Evolutionary conservation across 257 asterid species (phyloP).

Genomic region (Solanum chaucha): DNA sequence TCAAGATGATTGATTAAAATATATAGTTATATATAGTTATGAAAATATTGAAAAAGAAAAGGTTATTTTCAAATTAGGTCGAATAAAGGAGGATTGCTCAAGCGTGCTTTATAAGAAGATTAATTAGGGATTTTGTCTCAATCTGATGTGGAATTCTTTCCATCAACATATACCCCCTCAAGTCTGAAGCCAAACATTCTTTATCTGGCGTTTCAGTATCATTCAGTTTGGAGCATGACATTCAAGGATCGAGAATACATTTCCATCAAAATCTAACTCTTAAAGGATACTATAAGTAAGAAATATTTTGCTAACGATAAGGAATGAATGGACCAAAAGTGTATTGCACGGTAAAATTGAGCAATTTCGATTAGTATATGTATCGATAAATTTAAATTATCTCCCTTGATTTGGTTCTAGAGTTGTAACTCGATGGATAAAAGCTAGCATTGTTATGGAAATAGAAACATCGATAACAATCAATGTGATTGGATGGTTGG

Average conservation of each 20-base stretch:
- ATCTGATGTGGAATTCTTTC: not conserved
- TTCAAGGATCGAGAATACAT: not conserved
- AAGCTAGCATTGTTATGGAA: too few species aligned
- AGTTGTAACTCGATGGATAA: too few species aligned
- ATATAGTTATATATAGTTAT: too few species aligned
- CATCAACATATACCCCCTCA: not conserved
- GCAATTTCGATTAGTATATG: not conserved
- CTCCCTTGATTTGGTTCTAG: too few species aligned
- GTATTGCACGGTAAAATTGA: not conserved
- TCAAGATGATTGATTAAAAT: not conserved
- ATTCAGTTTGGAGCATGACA: not conserved
- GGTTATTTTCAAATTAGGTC: not conserved
- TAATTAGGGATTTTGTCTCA: fast-evolving
- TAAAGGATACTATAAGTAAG: not conserved
- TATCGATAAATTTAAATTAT: too few species aligned
- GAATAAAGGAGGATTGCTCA: not conserved
- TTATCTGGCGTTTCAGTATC: too few species aligned
- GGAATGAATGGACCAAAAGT: not conserved
- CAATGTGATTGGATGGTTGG: too few species aligned
- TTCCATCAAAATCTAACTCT: not conserved
- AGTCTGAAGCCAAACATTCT: too few species aligned
- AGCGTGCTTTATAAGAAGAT: too few species aligned
- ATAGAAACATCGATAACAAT: too few species aligned
- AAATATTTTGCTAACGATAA: not conserved
- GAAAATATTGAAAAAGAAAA: not conserved